Base-by-base conservation (phyloP, 345 rosid genomes). In the Balakata baccata region DNA sequence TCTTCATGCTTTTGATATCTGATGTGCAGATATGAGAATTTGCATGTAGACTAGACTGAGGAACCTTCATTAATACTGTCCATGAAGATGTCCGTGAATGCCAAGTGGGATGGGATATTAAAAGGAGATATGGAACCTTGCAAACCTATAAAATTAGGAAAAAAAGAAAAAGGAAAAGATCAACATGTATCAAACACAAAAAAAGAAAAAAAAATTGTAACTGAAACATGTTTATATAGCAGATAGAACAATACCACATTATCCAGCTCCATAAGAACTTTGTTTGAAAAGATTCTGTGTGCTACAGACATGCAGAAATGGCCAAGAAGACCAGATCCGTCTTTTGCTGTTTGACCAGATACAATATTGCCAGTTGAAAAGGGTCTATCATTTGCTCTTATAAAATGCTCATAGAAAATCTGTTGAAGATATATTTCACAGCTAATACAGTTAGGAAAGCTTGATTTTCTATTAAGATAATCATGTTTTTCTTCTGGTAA, bases 31-130 rank as follows among this genome's bases (percentile, higher is more conserved):
- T 56, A 66, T 79, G 88, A 57, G 83, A 75, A 22, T 75, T 85
- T 66, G 84, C 83, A 25, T 83, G 86, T 77, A 87, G 90, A 70
- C 89, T 81, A 70, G 96, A 90, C 64, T 81, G 90, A 68, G 98
- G 97, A 77, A 92, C 86, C 73, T 84, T 86, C 93, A 89, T 81
- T 64, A 79, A 87, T 83, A 95, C 83, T 46, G 96, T 89, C 98
- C 99, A 91, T 64, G 99, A 89, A 62, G 99, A 95, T 75, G 86
- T 84, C 76, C 97, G 86, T 65, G 96, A 92, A 86, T 89, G 86
- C 99, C 99, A 92, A 64, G 98, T 86, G 37, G 98, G 97, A 83
- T 95, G 95, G 64, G 96, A 90, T 82, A 86, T 82, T 84, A 90
- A 83, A 77, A 87, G 97, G 74, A 92, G 92, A 85, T 89, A 95